Conservation (phyloP, 768 basidiomycete genomes). For the Russula griseocarnosa region DNA sequence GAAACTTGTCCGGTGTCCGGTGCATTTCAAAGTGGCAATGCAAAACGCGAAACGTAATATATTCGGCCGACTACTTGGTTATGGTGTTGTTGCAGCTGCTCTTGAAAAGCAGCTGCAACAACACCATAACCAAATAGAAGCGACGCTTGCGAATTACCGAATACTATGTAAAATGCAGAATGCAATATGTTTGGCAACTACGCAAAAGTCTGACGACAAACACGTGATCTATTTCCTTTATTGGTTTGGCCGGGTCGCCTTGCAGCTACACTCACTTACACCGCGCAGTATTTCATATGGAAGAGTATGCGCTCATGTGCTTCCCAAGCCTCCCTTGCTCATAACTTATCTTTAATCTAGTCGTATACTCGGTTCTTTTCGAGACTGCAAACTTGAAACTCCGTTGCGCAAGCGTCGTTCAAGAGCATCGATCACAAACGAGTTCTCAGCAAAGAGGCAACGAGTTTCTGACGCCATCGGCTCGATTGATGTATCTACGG, state of each 20-base stretch:
- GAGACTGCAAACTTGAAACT: slow-evolving; percentile 27
- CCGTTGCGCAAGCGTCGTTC: slow-evolving; percentile 28
- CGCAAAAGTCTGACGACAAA: too few relatives aligned
- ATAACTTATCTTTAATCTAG: slow-evolving; percentile 5
- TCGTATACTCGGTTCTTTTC: slow-evolving; percentile 20
- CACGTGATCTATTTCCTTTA: slow-evolving; percentile 11
- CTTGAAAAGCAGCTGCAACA: too few relatives aligned
- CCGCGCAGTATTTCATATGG: slow-evolving; percentile 8
- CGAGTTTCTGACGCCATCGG: slow-evolving; percentile 25
- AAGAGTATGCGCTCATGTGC: slow-evolving; percentile 13
- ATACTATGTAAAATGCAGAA: too few relatives aligned
- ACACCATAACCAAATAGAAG: too few relatives aligned
- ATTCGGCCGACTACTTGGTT: too few relatives aligned
- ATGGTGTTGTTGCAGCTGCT: too few relatives aligned
- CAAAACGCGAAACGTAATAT: too few relatives aligned
- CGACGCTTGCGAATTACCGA: too few relatives aligned
- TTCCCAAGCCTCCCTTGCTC: not conserved
- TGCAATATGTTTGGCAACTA: too few relatives aligned
- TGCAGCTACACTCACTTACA: not conserved
- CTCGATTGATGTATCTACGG: slow-evolving; percentile 20
- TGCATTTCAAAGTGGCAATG: too few relatives aligned
- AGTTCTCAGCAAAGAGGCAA: slow-evolving; percentile 28
- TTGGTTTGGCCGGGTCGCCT: not conserved
- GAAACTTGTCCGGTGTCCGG: not conserved
- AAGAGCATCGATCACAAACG: slow-evolving; percentile 27